Conservation (phyloP, 768 basidiomycete species). For the Tricholoma terreum region DNA sequence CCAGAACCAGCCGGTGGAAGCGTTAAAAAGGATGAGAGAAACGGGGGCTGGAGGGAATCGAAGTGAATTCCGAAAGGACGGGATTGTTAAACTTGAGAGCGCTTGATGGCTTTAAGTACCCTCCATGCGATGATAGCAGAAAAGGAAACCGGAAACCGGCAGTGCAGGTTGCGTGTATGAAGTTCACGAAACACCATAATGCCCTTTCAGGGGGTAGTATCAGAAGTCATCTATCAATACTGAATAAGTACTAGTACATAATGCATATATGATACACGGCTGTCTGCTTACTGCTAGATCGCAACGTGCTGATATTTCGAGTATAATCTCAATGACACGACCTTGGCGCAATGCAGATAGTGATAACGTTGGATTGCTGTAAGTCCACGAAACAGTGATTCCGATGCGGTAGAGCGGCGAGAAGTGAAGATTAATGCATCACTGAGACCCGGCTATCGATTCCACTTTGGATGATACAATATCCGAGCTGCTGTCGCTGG, state of each 20-base stretch:
- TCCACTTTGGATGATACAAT: neutral
- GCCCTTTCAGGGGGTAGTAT: conserved; percentile 1
- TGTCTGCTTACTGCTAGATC: no score
- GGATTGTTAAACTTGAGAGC: conserved; percentile 19
- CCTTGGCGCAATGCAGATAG: neutral
- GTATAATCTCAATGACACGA: neutral
- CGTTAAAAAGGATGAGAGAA: conserved; percentile 21
- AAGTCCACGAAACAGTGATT: neutral
- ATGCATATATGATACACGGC: neutral
- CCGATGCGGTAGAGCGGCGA: neutral
- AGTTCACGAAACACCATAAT: neutral
- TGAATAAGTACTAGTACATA: no score
- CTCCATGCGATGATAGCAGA: conserved; percentile 10
- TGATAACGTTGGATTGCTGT: neutral
- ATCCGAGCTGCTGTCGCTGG: conserved; percentile 10
- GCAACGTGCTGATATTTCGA: neutral
- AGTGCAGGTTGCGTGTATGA: conserved; percentile 1
- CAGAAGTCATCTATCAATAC: conserved; percentile 1
- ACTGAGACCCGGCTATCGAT: neutral
- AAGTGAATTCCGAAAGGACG: conserved; percentile 27
- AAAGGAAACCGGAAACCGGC: conserved; percentile 11
- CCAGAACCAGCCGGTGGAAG: conserved; percentile 50
- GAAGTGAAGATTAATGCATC: neutral
- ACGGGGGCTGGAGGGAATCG: conserved; percentile 20
- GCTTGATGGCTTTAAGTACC: conserved; percentile 17